Evolutionary conservation across 768 basidiomycete species (phyloP).

Genomic region (Boletellus emodensis): DNA sequence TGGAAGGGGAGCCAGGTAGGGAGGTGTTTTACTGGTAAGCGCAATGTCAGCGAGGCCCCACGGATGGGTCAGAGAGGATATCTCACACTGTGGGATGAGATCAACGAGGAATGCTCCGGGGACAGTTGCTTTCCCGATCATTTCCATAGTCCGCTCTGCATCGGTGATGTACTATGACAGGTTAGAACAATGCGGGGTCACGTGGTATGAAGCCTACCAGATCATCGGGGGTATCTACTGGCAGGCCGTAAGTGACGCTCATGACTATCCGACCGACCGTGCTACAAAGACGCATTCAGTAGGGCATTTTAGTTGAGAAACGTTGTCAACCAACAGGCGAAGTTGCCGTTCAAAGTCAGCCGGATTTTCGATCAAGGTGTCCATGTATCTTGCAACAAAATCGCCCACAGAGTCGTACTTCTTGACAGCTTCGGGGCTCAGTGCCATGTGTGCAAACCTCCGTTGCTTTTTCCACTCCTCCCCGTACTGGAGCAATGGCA

Average conservation of each 20-base stretch:
- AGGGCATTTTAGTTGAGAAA: background rate
- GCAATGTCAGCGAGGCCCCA: background rate
- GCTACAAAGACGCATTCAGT: background rate
- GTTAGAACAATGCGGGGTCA: background rate
- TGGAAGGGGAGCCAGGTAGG: background rate
- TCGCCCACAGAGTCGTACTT: slow-evolving; percentile 33
- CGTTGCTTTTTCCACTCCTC: slow-evolving; percentile 21
- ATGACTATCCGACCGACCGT: slow-evolving; percentile 17
- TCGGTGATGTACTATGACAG: slow-evolving; percentile 25
- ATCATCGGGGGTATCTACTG: slow-evolving; percentile 17
- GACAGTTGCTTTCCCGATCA: slow-evolving; percentile 20
- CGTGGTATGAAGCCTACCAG: slow-evolving; percentile 5
- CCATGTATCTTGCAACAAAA: slow-evolving; percentile 17
- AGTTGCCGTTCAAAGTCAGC: slow-evolving; percentile 19
- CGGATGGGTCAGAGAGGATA: background rate
- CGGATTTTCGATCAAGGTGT: slow-evolving; percentile 12
- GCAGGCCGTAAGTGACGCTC: slow-evolving; percentile 25
- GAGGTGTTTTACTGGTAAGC: slow-evolving; percentile 20
- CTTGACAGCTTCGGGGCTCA: slow-evolving; percentile 29
- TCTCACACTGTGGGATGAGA: slow-evolving; percentile 24
- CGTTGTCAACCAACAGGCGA: slow-evolving; percentile 12
- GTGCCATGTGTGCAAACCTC: slow-evolving; percentile 27
- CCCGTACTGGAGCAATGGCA: slow-evolving; percentile 21
- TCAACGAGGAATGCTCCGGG: slow-evolving; percentile 31
- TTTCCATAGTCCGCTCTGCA: slow-evolving; percentile 25